These are phyloP conservation scores for Mortierella sp. DNA, from an alignment of 371 early-diverging fungal species.

Conservation along the genomic window DNA sequence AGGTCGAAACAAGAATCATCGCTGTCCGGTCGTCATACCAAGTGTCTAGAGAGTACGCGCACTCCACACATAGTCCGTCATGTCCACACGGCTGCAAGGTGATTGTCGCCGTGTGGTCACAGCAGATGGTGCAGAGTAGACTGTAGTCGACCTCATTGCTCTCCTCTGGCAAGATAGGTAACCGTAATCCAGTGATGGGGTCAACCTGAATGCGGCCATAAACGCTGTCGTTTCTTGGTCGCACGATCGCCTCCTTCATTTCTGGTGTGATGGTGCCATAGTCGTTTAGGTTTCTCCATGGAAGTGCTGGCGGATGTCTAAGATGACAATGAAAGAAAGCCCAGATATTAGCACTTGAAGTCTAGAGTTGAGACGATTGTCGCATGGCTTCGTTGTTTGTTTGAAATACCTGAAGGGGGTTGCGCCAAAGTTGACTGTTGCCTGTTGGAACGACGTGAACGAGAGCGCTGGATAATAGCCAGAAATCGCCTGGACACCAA, in stretches of 20 bases:
- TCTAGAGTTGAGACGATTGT: too few relatives aligned
- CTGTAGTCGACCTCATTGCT: constrained; percentile 43
- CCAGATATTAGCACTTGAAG: too few relatives aligned
- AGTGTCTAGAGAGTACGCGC: constrained; percentile 47
- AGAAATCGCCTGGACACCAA: constrained; percentile 28
- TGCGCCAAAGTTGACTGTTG: constrained; percentile 49
- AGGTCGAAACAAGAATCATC: too few relatives aligned
- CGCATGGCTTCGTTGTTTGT: too few relatives aligned
- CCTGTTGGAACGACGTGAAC: constrained; percentile 48
- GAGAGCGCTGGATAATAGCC: constrained; percentile 50
- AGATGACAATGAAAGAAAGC: background rate
- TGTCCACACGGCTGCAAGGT: constrained; percentile 53
- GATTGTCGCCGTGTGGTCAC: constrained; percentile 52
- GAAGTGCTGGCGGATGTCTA: constrained; percentile 47
- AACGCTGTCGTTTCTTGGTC: constrained; percentile 36
- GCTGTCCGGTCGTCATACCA: constrained; percentile 19
- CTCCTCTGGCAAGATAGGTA: constrained; percentile 35
- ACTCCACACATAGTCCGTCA: constrained; percentile 49
- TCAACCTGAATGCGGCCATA: constrained; percentile 36
- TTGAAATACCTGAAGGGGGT: constrained; percentile 39
- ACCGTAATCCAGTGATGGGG: constrained; percentile 38
- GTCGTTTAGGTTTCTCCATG: constrained; percentile 51
- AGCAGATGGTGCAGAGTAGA: constrained; percentile 46
- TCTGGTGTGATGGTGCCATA: constrained; percentile 29
- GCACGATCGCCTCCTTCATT: constrained; percentile 25